Conservation (phyloP, 441 rosid genomes). For the Erodium texanum region DNA sequence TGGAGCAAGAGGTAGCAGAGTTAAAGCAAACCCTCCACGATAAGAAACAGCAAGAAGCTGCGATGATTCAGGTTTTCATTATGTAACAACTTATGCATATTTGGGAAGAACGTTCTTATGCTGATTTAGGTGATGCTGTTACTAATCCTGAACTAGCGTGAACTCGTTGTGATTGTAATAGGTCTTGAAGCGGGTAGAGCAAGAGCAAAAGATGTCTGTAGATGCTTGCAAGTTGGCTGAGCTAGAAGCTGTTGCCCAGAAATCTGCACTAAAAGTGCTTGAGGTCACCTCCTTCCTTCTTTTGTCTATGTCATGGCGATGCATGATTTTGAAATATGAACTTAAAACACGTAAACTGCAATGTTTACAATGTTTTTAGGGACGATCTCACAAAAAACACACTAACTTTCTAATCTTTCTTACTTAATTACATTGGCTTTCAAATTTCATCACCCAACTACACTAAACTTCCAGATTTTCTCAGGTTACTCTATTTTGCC, state of each 20-base stretch:
- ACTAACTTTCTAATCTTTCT: background rate
- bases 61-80: slow-evolving; percentile 45
- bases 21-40: slow-evolving; percentile 43
- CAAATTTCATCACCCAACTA: too few species aligned
- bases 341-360: too few species aligned
- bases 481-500: too few species aligned
- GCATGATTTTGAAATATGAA: too few species aligned
- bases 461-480: too few species aligned
- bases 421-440: too few species aligned
- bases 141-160: too few species aligned
- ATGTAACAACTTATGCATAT: background rate
- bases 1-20: slow-evolving; percentile 47
- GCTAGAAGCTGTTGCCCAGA: slow-evolving; percentile 93
- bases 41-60: slow-evolving; percentile 59
- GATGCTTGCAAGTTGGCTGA: slow-evolving; percentile 98
- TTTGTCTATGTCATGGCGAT: too few species aligned
- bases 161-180: background rate
- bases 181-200: slow-evolving; percentile 79
- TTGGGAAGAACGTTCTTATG: too few species aligned
- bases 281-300: slow-evolving; percentile 35
- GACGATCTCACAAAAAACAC: background rate
- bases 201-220: slow-evolving; percentile 89
- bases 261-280: slow-evolving; percentile 80
- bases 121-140: too few species aligned
- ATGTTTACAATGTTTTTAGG: too few species aligned